Evolutionary conservation across 345 rosid species (phyloP), one percentile per base, ranked within the genome.

Genomic region (Eucalyptus fibrosa): DNA sequence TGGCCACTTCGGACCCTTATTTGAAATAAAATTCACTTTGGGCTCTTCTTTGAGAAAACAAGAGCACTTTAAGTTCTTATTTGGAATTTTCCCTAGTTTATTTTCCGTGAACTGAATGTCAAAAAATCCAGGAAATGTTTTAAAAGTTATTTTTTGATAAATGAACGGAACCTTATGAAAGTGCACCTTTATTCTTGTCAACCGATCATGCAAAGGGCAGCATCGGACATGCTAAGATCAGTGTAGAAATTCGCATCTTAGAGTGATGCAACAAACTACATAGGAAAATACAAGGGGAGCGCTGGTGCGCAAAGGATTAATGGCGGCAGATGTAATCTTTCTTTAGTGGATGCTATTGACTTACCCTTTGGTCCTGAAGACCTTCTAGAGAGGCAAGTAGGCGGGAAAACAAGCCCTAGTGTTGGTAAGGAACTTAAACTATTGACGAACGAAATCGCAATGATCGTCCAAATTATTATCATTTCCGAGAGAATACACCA

Each of bases 1-100:
- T 53, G 9, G 26, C 2, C 2, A 53, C 11, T 21, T 53, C 1
- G 1, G 11, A 1, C 0, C 1, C 9, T 21, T 53, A 53, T 53
- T 53, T 53, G 26, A 21, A 53, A 53, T 53, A 53, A 19, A 1
- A 53, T 53, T 53, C 1, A 19, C 5, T 53, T 53, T 0, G 26
- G 26, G 2, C 26, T 8, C 2, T 53, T 21, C 4, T 53, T 53
- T 53, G 59, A 53, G 24, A 53, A 53, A 53, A 53, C 1, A 0
- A 53, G 11, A 53, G 26, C 2, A 53, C 1, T 53, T 21, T 53
- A 53, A 53, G 59, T 53, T 8, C 0, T 21, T 21, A 53, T 21
- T 19, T 53, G 26, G 11, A 8, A 53, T 21, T 53, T 53, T 53
- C 26, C 11, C 24, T 19, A 4, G 59, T 53, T 53, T 53, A 53